A percentile compares a stretch with the other conserved stretches of the same genome.
Evolutionary conservation across 495 filamentous ascomycete species (phyloP).

Genomic region (Cairneyella variabilis): DNA sequence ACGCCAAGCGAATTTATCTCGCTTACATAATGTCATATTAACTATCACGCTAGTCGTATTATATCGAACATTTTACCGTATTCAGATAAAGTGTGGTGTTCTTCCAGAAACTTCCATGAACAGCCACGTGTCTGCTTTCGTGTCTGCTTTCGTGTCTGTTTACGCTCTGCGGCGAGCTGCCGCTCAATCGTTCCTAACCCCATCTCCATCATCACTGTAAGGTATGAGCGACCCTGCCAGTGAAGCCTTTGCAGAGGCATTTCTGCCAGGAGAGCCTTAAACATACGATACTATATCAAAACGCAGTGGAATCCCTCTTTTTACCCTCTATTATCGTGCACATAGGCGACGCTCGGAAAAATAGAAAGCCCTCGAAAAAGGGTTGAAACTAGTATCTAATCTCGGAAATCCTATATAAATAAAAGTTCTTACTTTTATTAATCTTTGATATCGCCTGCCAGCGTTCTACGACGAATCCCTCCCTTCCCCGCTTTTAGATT

Average conservation of each 20-base stretch:
- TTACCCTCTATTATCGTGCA: conserved; percentile 9
- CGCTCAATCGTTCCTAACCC: conserved; percentile 4
- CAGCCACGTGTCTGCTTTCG: conserved; percentile 10
- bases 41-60: conserved; percentile 13
- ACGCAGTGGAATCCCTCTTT: conserved; percentile 1
- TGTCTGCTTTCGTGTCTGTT: too few species aligned
- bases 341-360: too few species aligned
- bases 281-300: conserved; percentile 9
- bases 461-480: too few species aligned
- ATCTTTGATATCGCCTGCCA: too few species aligned
- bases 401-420: too few species aligned
- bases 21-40: background rate
- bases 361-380: too few species aligned
- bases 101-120: conserved; percentile 16
- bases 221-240: conserved; percentile 10
- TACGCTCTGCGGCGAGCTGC: background rate
- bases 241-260: too few species aligned
- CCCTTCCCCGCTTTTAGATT: too few species aligned
- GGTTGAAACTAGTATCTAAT: too few species aligned
- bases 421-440: too few species aligned
- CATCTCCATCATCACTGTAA: conserved; percentile 6
- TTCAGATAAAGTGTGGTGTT: conserved; percentile 10
- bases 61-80: conserved; percentile 8
- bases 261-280: background rate
- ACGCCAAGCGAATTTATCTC: conserved; percentile 4